Conservation (phyloP, 2,329 filamentous ascomycete genomes). For the Fusarium heterosporum region DNA sequence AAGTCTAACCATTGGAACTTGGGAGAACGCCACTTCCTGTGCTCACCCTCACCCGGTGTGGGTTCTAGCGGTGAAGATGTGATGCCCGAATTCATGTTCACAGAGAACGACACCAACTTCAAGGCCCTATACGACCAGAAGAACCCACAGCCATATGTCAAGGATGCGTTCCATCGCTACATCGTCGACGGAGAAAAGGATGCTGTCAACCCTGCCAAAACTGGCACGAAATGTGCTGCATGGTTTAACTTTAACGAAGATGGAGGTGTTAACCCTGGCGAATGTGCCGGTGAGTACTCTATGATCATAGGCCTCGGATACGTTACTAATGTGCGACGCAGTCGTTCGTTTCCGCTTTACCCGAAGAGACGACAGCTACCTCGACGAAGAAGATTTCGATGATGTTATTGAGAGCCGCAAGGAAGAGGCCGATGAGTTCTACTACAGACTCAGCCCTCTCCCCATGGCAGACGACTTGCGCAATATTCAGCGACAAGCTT, state of each 20-base stretch:
- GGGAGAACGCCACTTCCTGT: conserved; percentile 83
- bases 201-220: conserved; percentile 82
- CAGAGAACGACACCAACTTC: conserved; percentile 94
- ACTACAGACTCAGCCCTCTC: conserved; percentile 89
- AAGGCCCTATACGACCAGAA: conserved; percentile 79
- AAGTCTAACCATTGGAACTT: conserved; percentile 84
- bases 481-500: conserved; percentile 94
- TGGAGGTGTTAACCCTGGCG: conserved; percentile 86
- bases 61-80: conserved; percentile 84
- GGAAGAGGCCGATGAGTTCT: conserved; percentile 96
- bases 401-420: conserved; percentile 87
- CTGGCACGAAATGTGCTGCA: conserved; percentile 88
- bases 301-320: conserved; percentile 52
- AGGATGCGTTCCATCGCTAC: conserved; percentile 92
- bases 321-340: conserved; percentile 40
- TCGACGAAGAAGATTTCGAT: conserved; percentile 94
- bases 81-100: conserved; percentile 87
- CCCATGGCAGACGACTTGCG: conserved; percentile 94
- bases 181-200: conserved; percentile 85
- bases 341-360: conserved; percentile 94
- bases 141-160: conserved; percentile 87
- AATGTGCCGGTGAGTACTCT: conserved; percentile 79
- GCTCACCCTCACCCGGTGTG: conserved; percentile 90
- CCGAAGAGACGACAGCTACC: conserved; percentile 77
- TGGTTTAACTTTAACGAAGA: conserved; percentile 94